Evolutionary conservation across 805 yeast genomes (phyloP), one percentile per base, ranked within the genome.

Genomic region (Candida pseudoglaebosa): DNA sequence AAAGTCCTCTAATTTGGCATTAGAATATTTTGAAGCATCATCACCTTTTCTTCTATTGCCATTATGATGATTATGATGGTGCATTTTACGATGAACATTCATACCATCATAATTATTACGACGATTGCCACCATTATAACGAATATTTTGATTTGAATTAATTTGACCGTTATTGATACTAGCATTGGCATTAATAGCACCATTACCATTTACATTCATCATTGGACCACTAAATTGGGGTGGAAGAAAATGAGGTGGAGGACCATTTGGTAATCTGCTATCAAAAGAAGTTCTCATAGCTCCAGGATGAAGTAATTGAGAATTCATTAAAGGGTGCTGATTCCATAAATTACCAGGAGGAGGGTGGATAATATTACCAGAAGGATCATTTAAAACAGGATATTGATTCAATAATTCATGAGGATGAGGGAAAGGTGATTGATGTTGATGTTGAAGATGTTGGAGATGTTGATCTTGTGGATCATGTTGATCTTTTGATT

Each of bases 1-100:
- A 54, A 82, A 84, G 49, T 84, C 89, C 34, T 73, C 78, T 45
- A 84, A 62, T 34, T 75, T 70, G 14, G 89, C 84, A 60, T 82
- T 80, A 30, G 77, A 70, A 49, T 79, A 84, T 54, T 77, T 78
- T 4, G 86, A 65, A 2, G 85, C 84, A 53, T 84, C 91, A 47
- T 83, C 91, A 22, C 79, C 79, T 42, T 61, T 68, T 39, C 71
- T 50, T 24, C 69, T 50, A 39, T 47, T 46, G 3, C 47, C 45
- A 34, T 43, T 47, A 31, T 43, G 42, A 36, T 46, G 38, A 24
- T 54, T 49, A 39, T 53, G 41, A 31, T 53, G 53, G 38, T 55
- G 70, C 50, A 66, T 52, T 50, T 73, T 71, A 44, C 77, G 64
- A 39, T 71, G 73, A 15, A 70, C 56, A 32, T 72, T 73, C 51